These are phyloP conservation scores for Hordeum pubiflorum DNA, from an alignment of 202 grass and related monocot genomes.

Conservation along the genomic window DNA sequence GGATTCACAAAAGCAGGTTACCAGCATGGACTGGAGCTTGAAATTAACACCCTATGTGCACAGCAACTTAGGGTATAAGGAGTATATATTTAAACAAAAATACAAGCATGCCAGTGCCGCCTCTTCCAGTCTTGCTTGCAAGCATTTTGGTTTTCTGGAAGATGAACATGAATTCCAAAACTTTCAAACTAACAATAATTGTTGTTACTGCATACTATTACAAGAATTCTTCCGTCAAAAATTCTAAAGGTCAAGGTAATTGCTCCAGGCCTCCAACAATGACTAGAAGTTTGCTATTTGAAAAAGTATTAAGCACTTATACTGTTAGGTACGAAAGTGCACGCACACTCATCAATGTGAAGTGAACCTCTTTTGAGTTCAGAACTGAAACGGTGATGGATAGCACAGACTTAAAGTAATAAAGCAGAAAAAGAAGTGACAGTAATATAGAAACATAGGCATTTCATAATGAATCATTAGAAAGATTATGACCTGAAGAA, in stretches of 20 bases:
- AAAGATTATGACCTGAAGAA: constrained; percentile 66
- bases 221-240: background rate
- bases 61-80: constrained; percentile 13
- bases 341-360: constrained; percentile 8
- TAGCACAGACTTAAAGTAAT: background rate
- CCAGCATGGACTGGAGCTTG: background rate
- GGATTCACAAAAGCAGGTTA: constrained; percentile 21
- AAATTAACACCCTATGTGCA: constrained; percentile 4
- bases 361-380: constrained; percentile 1
- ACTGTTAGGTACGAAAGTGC: background rate
- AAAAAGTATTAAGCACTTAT: constrained; percentile 10
- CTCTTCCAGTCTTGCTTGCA: constrained; percentile 16
- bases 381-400: background rate
- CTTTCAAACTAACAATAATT: background rate
- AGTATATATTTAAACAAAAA: constrained; percentile 15
- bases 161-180: constrained; percentile 10
- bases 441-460: background rate
- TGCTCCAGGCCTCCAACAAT: background rate
- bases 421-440: constrained; percentile 21
- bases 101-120: constrained; percentile 14
- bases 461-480: background rate
- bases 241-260: background rate
- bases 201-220: background rate
- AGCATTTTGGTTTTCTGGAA: constrained; percentile 17
- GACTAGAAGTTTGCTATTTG: constrained; percentile 3